Base-by-base conservation (phyloP, 345 rosid genomes). In the Adansonia digitata region DNA sequence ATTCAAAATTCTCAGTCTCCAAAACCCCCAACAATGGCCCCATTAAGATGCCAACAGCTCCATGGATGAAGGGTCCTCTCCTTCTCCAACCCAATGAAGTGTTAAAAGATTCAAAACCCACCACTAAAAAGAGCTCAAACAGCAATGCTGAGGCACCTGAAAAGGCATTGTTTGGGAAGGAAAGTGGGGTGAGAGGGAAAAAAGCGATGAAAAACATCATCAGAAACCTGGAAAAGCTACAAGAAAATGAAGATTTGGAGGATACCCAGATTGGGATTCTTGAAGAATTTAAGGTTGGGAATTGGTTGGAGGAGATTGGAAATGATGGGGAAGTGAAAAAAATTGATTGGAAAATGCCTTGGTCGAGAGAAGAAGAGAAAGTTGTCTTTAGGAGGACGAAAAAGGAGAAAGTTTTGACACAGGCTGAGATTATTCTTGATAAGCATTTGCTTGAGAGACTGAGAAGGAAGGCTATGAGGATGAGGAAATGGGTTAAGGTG, bases 401-500 rank as follows among this genome's bases (percentile, higher is more conserved):
- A 92, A 86, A 87, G 84, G 90, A 83, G 81, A 81, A 77, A 78
- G 84, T 77, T 63, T 79, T 73, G 73, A 83, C 81, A 53, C 81
- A 75, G 29, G 91, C 90, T 11, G 91, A 91, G 77, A 82, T 82
- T 83, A 74, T 65, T 49, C 86, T 90, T 20, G 97, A 90, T 27
- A 71, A 80, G 79, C 86, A 72, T 51, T 77, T 85, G 83, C 81
- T 91, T 66, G 77, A 42, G 77, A 90, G 85, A 77, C 80, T 93
- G 85, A 87, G 93, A 82, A 68, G 24, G 40, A 90, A 87, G 71
- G 98, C 89, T 71, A 63, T 69, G 26, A 82, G 71, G 82, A 81
- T 93, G 88, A 87, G 86, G 84, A 83, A 84, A 65, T 93, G 97
- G 98, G 88, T 91, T 71, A 93, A 89, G 85, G 98, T 91, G 75